These are phyloP conservation scores for Globisporangium acanthophoron DNA, from an alignment of 352 stramenopile genomes.

Conservation along the genomic window DNA sequence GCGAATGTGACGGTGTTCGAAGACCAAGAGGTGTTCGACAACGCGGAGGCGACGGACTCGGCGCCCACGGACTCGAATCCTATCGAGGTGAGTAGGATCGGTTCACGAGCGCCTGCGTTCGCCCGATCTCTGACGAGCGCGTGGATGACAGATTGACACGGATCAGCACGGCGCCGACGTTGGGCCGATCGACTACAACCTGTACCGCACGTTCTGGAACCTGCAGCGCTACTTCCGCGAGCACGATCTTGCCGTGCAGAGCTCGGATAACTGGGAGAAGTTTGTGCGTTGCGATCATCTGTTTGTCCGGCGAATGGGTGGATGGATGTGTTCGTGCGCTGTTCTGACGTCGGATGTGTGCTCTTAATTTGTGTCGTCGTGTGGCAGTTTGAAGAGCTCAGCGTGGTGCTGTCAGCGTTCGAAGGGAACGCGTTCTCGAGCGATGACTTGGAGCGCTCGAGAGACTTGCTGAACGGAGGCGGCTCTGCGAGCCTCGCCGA, in stretches of 20 bases:
- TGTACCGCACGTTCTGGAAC: constrained; percentile 90
- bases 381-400: constrained; percentile 66
- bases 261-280: constrained; percentile 65
- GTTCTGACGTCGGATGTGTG: no score
- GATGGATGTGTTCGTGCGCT: neutral
- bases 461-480: constrained; percentile 31
- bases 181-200: constrained; percentile 82
- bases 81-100: neutral
- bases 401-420: constrained; percentile 74
- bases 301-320: no score
- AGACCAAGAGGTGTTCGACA: constrained; percentile 71
- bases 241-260: constrained; percentile 58
- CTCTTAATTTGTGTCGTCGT: neutral
- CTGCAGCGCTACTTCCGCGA: constrained; percentile 86
- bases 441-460: constrained; percentile 68
- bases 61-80: constrained; percentile 17
- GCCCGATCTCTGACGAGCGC: no score
- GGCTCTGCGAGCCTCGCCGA: neutral
- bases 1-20: constrained; percentile 78
- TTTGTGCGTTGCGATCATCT: constrained; percentile 55
- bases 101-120: neutral
- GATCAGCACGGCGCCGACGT: constrained; percentile 30
- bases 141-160: constrained; percentile 36
- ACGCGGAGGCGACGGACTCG: constrained; percentile 47
- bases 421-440: constrained; percentile 84